phyloP scores from a whole-genome alignment of 148 eudicot species.

The Vaccinium darrowii region DNA sequence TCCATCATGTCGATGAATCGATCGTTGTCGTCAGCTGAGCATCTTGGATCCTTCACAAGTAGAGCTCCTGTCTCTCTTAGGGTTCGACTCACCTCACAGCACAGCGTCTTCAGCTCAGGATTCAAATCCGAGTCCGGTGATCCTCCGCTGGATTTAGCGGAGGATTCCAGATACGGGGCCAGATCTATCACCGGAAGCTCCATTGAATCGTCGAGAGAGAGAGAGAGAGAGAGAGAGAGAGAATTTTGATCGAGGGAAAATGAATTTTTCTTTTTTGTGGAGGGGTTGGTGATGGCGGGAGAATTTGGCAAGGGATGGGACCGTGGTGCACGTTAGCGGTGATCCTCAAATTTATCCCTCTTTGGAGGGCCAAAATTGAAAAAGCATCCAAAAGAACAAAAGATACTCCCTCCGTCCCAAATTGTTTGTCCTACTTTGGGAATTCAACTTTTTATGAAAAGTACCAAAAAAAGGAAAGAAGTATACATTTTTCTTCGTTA shows the following conservation, averaged over 20 bases:
- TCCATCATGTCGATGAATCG: slow-evolving; percentile 95
- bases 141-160: not conserved
- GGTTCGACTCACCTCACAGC: slow-evolving; percentile 69
- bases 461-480: no score
- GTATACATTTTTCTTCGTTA: no score
- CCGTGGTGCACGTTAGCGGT: slow-evolving; percentile 13
- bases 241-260: not conserved
- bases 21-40: slow-evolving; percentile 74
- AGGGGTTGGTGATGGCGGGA: slow-evolving; percentile 20
- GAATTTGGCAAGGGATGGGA: slow-evolving; percentile 6
- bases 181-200: slow-evolving; percentile 89
- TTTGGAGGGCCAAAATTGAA: not conserved
- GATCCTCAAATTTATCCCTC: no score
- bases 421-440: no score
- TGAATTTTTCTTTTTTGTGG: not conserved
- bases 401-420: no score
- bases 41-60: slow-evolving; percentile 78
- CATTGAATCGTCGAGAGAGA: slow-evolving; percentile 35
- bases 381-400: no score
- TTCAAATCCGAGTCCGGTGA: slow-evolving; percentile 11
- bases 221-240: not conserved
- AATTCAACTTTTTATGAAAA: no score
- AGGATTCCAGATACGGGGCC: slow-evolving; percentile 40
- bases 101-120: slow-evolving; percentile 36
- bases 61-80: slow-evolving; percentile 85